Evolutionary conservation across 2,329 filamentous ascomycete genomes (phyloP).

Genomic region (Colletotrichum tofieldiae): DNA sequence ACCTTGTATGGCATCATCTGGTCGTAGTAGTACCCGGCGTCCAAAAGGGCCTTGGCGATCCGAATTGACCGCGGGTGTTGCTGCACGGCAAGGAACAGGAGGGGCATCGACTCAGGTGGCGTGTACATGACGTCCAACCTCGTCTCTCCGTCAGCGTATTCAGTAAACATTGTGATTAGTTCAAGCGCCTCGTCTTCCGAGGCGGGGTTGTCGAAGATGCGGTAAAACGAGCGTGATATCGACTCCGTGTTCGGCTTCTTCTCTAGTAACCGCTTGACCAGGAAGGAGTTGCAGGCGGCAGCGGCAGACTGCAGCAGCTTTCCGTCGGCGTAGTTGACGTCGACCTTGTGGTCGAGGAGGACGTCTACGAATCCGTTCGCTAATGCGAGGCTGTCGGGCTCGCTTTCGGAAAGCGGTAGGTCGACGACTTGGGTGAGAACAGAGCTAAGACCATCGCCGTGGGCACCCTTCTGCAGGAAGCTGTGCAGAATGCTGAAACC

Average conservation of each 20-base stretch:
- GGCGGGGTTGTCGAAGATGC: slow-evolving; percentile 67
- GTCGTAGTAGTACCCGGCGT: slow-evolving; percentile 74
- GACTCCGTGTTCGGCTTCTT: slow-evolving; percentile 65
- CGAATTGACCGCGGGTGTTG: slow-evolving; percentile 69
- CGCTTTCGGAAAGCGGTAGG: slow-evolving; percentile 51
- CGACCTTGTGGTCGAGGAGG: slow-evolving; percentile 58
- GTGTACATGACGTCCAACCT: slow-evolving; percentile 67
- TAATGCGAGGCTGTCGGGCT: slow-evolving; percentile 54
- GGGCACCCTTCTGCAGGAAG: slow-evolving; percentile 65
- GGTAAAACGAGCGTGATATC: slow-evolving; percentile 69
- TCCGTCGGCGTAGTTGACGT: slow-evolving; percentile 65
- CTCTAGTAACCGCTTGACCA: slow-evolving; percentile 66
- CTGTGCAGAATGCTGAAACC: slow-evolving; percentile 64
- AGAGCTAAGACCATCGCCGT: slow-evolving; percentile 61
- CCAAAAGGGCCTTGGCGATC: slow-evolving; percentile 68
- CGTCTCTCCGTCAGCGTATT: slow-evolving; percentile 63
- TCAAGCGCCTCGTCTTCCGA: slow-evolving; percentile 66
- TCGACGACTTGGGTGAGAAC: slow-evolving; percentile 65
- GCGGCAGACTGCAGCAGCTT: slow-evolving; percentile 69
- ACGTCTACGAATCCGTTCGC: slow-evolving; percentile 63
- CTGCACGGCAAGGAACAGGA: slow-evolving; percentile 67
- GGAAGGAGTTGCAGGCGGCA: slow-evolving; percentile 63
- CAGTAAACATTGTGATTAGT: slow-evolving; percentile 67
- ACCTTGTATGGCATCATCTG: slow-evolving; percentile 63
- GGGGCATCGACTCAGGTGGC: slow-evolving; percentile 60